Conservation (phyloP, 306 rosid species). For the Spatholobus suberectus region DNA sequence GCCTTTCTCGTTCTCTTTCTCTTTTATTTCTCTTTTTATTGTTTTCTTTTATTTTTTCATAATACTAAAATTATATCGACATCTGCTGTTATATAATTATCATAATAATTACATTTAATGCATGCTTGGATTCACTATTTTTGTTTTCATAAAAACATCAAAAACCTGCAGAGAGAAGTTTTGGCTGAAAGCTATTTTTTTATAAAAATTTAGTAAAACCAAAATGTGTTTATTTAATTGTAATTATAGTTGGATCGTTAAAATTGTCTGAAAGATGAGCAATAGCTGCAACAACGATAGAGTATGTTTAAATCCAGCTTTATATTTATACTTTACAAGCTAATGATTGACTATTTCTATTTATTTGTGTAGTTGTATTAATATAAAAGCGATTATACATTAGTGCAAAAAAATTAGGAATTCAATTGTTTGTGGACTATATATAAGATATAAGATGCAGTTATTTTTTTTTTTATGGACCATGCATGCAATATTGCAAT, state of each 20-base stretch:
- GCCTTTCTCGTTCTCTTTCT: not conserved
- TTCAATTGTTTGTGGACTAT: not conserved
- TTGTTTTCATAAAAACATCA: not conserved
- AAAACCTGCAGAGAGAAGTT: not conserved
- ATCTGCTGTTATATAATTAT: not conserved
- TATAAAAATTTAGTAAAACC: not conserved
- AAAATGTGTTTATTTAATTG: not conserved
- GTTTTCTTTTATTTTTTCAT: not conserved
- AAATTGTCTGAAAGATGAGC: not conserved
- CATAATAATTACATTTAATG: not conserved
- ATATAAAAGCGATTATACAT: not conserved
- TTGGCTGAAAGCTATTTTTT: too few relatives aligned
- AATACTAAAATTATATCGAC: not conserved
- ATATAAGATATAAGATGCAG: not conserved
- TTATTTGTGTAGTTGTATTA: not conserved
- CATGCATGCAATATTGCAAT: not conserved
- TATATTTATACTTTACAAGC: not conserved
- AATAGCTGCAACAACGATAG: not conserved
- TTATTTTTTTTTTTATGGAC: not conserved
- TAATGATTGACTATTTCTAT: not conserved
- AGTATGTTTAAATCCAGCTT: not conserved
- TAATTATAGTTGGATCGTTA: not conserved
- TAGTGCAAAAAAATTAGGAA: conserved; percentile 1
- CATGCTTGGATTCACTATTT: not conserved
- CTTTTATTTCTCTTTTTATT: not conserved